Evolutionary conservation across 2,329 filamentous ascomycete genomes (phyloP).

Genomic region (Cladophialophora psammophila): DNA sequence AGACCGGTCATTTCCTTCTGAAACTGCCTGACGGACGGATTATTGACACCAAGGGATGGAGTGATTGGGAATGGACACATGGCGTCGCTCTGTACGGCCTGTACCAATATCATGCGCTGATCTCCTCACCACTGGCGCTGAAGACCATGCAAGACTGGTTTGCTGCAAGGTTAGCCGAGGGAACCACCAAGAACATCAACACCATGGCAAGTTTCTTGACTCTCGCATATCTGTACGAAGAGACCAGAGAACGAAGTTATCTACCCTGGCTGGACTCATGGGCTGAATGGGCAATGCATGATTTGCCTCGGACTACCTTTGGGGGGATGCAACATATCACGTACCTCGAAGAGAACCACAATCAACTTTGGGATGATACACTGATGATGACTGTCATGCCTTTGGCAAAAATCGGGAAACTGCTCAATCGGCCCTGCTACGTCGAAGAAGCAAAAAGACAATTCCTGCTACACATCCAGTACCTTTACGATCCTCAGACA

Average conservation of each 20-base stretch:
- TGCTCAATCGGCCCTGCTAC: constrained; percentile 74
- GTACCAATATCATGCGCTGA: constrained; percentile 81
- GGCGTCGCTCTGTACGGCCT: constrained; percentile 81
- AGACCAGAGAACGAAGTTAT: constrained; percentile 72
- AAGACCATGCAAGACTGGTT: constrained; percentile 78
- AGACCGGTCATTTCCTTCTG: constrained; percentile 75
- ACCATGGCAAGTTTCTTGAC: constrained; percentile 82
- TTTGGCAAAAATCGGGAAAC: constrained; percentile 77
- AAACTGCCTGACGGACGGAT: constrained; percentile 74
- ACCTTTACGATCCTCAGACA: constrained; percentile 74
- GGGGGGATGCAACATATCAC: constrained; percentile 79
- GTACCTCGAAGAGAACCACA: constrained; percentile 72
- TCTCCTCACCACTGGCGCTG: constrained; percentile 66
- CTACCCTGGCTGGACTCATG: constrained; percentile 79
- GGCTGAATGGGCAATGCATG: constrained; percentile 84
- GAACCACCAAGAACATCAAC: constrained; percentile 85
- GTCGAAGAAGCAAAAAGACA: constrained; percentile 79
- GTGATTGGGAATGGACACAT: constrained; percentile 74
- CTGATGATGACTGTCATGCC: constrained; percentile 88
- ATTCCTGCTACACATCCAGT: constrained; percentile 79
- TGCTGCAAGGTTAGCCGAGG: constrained; percentile 69
- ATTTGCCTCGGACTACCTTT: constrained; percentile 73
- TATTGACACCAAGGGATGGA: constrained; percentile 86
- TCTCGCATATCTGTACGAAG: constrained; percentile 78
- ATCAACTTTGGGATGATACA: constrained; percentile 85